phyloP scores from a whole-genome alignment of 2,329 filamentous ascomycete genomes.

The Scolecobasidium constrictum region DNA sequence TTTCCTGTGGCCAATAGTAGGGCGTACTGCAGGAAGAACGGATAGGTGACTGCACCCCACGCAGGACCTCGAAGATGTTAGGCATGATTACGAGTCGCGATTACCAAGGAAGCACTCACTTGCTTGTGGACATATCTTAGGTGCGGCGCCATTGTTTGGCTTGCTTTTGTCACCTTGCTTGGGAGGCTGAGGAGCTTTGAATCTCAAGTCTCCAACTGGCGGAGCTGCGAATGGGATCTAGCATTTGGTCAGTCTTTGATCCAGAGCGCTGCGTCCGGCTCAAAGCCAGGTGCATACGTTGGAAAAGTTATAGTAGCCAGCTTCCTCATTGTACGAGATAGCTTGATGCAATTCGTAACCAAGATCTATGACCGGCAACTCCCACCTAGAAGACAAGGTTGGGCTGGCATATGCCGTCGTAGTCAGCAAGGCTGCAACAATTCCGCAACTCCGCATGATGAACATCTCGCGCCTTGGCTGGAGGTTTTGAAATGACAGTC shows the following conservation, averaged over 20 bases:
- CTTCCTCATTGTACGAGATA: slow-evolving; percentile 32
- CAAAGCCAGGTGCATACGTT: too few relatives aligned
- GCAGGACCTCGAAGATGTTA: slow-evolving; percentile 11
- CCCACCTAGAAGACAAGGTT: too few relatives aligned
- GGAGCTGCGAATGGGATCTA: slow-evolving; percentile 43
- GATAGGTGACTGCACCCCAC: slow-evolving; percentile 28
- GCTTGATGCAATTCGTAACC: slow-evolving; percentile 43
- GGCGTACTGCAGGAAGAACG: slow-evolving; percentile 23
- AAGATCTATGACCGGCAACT: slow-evolving; percentile 38
- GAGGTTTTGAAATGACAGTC: too few relatives aligned
- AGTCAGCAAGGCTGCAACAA: too few relatives aligned
- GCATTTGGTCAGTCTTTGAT: too few relatives aligned
- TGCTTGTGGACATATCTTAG: slow-evolving; percentile 24
- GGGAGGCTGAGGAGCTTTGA: slow-evolving; percentile 35
- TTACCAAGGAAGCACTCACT: too few relatives aligned
- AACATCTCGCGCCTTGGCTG: too few relatives aligned
- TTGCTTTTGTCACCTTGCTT: slow-evolving; percentile 28
- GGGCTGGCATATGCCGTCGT: too few relatives aligned
- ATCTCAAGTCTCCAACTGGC: slow-evolving; percentile 40
- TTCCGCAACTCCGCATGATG: too few relatives aligned
- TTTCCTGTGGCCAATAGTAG: not conserved
- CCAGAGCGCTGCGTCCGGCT: too few relatives aligned
- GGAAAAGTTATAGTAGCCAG: slow-evolving; percentile 41
- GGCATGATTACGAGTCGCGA: too few relatives aligned
- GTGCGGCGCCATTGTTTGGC: slow-evolving; percentile 34